Evolutionary conservation across 768 basidiomycete species (phyloP).

Genomic region (Psilocybe cubensis): DNA sequence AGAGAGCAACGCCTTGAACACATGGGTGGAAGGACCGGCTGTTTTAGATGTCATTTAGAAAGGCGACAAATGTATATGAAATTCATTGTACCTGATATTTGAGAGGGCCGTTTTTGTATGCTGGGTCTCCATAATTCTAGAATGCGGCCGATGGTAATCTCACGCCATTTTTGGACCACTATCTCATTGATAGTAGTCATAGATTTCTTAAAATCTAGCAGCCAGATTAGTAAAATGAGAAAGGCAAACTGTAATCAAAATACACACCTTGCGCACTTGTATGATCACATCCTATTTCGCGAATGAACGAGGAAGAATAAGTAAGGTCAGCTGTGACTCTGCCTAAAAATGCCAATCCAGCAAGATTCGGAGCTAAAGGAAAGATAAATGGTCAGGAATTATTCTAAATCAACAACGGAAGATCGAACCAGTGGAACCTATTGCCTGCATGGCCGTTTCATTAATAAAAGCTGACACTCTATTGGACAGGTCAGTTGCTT

Average conservation of each 20-base stretch:
- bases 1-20: slow-evolving; percentile 57
- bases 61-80: neutral
- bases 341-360: slow-evolving; percentile 22
- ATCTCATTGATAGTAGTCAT: slow-evolving; percentile 44
- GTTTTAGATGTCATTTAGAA: slow-evolving; percentile 5
- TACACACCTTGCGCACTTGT: slow-evolving; percentile 36
- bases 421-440: slow-evolving; percentile 38
- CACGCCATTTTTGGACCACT: slow-evolving; percentile 59
- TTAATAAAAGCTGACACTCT: slow-evolving; percentile 47
- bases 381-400: slow-evolving; percentile 23
- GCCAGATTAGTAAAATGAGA: neutral
- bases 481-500: slow-evolving; percentile 50
- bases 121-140: slow-evolving; percentile 29
- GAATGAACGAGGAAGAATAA: slow-evolving; percentile 23
- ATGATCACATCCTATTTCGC: slow-evolving; percentile 21
- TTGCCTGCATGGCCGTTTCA: slow-evolving; percentile 31
- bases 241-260: neutral
- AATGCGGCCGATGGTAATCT: slow-evolving; percentile 39
- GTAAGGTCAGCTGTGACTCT: slow-evolving; percentile 19
- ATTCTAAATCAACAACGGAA: neutral
- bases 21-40: slow-evolving; percentile 52
- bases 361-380: slow-evolving; percentile 8
- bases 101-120: slow-evolving; percentile 19
- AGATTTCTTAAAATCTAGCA: slow-evolving; percentile 53
- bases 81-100: slow-evolving; percentile 26